Base-by-base conservation (phyloP, 176 grass and related monocot species). In the Tillandsia leiboldiana region DNA sequence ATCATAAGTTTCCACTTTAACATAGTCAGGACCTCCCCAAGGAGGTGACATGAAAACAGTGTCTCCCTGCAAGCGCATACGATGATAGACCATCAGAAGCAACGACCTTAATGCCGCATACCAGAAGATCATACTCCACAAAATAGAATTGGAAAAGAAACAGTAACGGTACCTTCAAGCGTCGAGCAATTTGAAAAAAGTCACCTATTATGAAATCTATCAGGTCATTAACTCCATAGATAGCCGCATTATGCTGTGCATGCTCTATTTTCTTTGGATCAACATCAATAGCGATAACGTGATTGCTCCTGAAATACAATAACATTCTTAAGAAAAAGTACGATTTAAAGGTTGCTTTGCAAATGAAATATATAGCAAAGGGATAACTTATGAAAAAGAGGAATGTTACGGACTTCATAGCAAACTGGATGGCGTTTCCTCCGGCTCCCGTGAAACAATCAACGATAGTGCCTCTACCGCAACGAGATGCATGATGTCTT, bases 381-480 rank as follows among this genome's bases (percentile, higher is more conserved):
- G 75, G 20, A 81, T 68, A 33, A 76, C 27, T 71, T 70, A 23
- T 51, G 49, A 59, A 71, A 18, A 79, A 2, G 22, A 76, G 70
- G 33, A 75, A n/a, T 65, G 71, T n/a, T 64, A 97, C 66, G 1
- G 22, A 77, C 89, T 82, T 90, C 50, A 77, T 75, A 24, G 89
- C 93, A 79, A 97, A 97, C 75, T 97, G 93, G 82, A 97, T 97
- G 57, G 93, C 68, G 79, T 97, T 97, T 78, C 93, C 93, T 20
- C 89, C 89, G 67, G 90, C 86, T 63, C 93, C 93, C 27, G 93
- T 79, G 71, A 97, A 97, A 78, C 86, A 97, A 69, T 97, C 89
- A 52, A 92, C 85, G 48, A 87, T 61, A 70, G 78, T 54, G 6
- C 93, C 84, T 0, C 29, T 53, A 70, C 84, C 71, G 65, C 85